phyloP scores from a whole-genome alignment of 108 stramenopile genomes.

The Skeletonema tropicum region DNA sequence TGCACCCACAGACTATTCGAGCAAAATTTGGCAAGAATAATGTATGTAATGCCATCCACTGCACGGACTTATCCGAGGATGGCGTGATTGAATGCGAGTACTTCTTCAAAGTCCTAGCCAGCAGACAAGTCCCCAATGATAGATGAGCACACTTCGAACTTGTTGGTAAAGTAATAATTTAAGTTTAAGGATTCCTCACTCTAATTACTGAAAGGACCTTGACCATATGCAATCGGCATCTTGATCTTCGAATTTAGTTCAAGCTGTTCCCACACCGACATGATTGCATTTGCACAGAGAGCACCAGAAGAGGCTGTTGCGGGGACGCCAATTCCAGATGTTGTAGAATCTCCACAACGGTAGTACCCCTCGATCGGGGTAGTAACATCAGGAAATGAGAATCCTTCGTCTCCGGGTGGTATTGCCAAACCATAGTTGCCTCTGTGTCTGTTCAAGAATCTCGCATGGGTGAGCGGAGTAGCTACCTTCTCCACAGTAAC shows the following conservation, averaged over 20 bases:
- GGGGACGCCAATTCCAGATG: conserved; percentile 73
- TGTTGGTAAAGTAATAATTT: too few relatives aligned
- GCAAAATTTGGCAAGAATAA: conserved; percentile 65
- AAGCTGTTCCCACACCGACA: conserved; percentile 56
- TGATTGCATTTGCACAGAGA: conserved; percentile 52
- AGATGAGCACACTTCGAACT: too few relatives aligned
- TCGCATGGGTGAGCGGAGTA: conserved; percentile 92
- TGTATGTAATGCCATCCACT: conserved; percentile 81
- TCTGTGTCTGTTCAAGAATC: conserved; percentile 67
- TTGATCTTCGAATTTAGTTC: conserved; percentile 50
- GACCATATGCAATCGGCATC: conserved; percentile 31
- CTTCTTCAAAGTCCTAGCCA: conserved; percentile 66
- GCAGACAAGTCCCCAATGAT: not conserved
- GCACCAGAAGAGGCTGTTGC: conserved; percentile 72
- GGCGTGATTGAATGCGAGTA: conserved; percentile 72
- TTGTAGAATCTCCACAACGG: conserved; percentile 67
- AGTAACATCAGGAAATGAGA: conserved; percentile 49
- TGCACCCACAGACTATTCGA: conserved; percentile 62
- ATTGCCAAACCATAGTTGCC: conserved; percentile 55
- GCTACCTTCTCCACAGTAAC: conserved; percentile 79
- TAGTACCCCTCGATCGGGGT: conserved; percentile 55
- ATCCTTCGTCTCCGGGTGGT: conserved; percentile 36
- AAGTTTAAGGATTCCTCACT: not conserved
- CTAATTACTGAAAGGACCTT: not conserved
- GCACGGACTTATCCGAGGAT: conserved; percentile 82